These are phyloP conservation scores for Aspergillus fischeri DNA, from an alignment of 2,329 filamentous ascomycete genomes.

Conservation along the genomic window DNA sequence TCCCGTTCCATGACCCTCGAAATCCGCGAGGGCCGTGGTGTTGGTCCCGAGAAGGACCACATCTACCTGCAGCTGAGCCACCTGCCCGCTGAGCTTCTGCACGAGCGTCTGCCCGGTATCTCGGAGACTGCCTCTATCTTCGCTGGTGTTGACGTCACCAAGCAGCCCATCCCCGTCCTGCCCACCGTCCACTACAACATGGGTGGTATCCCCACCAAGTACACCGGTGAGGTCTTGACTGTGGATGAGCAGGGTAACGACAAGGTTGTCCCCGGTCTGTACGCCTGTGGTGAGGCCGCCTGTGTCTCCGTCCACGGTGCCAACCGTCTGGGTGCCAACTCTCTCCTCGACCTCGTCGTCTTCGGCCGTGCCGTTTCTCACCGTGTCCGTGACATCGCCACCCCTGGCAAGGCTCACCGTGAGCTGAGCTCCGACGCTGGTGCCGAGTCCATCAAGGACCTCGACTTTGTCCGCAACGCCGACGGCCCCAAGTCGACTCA, in stretches of 20 bases:
- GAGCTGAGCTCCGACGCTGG: slow-evolving; percentile 80
- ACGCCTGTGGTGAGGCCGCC: slow-evolving; percentile 93
- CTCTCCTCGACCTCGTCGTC: slow-evolving; percentile 92
- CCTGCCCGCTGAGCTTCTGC: slow-evolving; percentile 83
- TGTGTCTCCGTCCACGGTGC: slow-evolving; percentile 98
- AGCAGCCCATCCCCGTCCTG: slow-evolving; percentile 93
- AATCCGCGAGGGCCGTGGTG: slow-evolving; percentile 95
- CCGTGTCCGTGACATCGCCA: slow-evolving; percentile 92
- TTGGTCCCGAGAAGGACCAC: slow-evolving; percentile 95
- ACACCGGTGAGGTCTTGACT: slow-evolving; percentile 93
- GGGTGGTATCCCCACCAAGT: slow-evolving; percentile 97
- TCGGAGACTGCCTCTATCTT: slow-evolving; percentile 98
- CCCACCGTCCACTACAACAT: slow-evolving; percentile 99
- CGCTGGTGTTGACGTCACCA: slow-evolving; percentile 91
- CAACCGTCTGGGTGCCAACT: slow-evolving; percentile 97
- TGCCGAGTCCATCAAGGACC: slow-evolving; percentile 76
- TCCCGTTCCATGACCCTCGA: slow-evolving; percentile 98
- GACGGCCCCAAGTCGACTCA: slow-evolving; percentile 81
- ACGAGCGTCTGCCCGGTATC: slow-evolving; percentile 96
- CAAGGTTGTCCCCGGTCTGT: slow-evolving; percentile 89
- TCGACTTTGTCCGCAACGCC: slow-evolving; percentile 81
- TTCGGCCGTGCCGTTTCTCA: slow-evolving; percentile 97
- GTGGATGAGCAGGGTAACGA: slow-evolving; percentile 82
- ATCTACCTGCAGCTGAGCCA: slow-evolving; percentile 98
- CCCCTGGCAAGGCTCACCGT: slow-evolving; percentile 74